Evolutionary conservation across 371 early-diverging fungal genomes (phyloP).

Genomic region (Mucor velutinosus): DNA sequence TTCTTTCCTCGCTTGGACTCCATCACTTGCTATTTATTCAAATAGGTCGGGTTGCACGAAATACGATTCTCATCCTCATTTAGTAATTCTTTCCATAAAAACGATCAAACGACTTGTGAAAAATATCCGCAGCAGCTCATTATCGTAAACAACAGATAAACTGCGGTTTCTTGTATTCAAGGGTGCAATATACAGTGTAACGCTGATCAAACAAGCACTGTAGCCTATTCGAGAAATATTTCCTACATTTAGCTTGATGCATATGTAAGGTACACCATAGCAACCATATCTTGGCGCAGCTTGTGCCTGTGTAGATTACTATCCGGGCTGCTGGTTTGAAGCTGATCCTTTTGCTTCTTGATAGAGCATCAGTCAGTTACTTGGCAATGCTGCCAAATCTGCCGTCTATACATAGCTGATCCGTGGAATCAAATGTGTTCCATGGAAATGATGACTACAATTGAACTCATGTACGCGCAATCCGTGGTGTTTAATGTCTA

Average conservation of each 20-base stretch:
- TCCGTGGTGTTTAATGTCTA: no score
- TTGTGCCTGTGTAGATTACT: no score
- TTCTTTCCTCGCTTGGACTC: background rate
- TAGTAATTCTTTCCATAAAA: constrained; percentile 15
- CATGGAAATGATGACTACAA: no score
- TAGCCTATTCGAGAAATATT: constrained; percentile 3
- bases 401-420: no score
- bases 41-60: background rate
- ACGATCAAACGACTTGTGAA: background rate
- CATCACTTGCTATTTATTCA: background rate
- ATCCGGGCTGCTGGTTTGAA: no score
- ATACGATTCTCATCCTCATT: background rate
- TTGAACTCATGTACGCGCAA: no score
- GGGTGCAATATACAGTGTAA: background rate
- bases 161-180: background rate
- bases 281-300: no score
- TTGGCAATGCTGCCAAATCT: no score
- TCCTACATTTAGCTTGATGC: background rate
- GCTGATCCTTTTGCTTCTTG: no score
- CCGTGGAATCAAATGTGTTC: no score
- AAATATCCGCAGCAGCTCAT: background rate
- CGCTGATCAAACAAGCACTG: background rate
- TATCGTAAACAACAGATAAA: background rate
- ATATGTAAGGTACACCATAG: background rate
- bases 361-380: no score